A percentile compares a stretch with the other conserved stretches of the same genome.
Evolutionary conservation across 306 rosid species (phyloP).

Genomic region (Oemleria cerasiformis): DNA sequence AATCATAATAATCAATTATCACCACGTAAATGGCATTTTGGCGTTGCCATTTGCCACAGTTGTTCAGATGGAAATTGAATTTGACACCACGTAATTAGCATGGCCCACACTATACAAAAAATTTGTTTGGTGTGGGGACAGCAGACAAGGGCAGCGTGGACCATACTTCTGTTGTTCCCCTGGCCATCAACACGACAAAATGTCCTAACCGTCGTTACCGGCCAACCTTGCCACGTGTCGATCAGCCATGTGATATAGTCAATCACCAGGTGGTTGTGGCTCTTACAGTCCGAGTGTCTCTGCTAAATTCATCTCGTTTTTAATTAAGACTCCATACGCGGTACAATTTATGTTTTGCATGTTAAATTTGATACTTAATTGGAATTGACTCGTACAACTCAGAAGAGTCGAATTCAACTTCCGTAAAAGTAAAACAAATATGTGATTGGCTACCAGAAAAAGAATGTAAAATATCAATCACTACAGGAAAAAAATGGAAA

Average conservation of each 20-base stretch:
- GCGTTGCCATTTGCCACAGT: too few relatives aligned
- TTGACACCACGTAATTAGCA: background rate
- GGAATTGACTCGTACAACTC: too few relatives aligned
- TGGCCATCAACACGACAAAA: constrained; percentile 31
- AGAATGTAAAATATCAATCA: too few relatives aligned
- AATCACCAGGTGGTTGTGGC: background rate
- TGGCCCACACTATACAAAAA: background rate
- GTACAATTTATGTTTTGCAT: too few relatives aligned
- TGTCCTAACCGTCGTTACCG: constrained; percentile 54
- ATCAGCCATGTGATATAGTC: constrained; percentile 1
- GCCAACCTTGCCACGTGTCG: constrained; percentile 44
- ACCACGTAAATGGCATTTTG: too few relatives aligned
- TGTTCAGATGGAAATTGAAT: background rate
- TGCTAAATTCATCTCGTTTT: background rate
- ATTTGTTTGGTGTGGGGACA: constrained; percentile 9
- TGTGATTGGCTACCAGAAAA: too few relatives aligned
- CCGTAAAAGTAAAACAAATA: too few relatives aligned
- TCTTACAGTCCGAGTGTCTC: background rate
- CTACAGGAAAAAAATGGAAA: too few relatives aligned
- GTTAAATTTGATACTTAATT: too few relatives aligned
- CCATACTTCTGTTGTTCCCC: constrained; percentile 35
- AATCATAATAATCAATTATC: too few relatives aligned
- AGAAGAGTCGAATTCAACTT: too few relatives aligned
- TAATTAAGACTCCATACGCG: too few relatives aligned
- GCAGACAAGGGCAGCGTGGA: constrained; percentile 49